Conservation (phyloP, 345 rosid species). For the Hypericum androsaemum region DNA sequence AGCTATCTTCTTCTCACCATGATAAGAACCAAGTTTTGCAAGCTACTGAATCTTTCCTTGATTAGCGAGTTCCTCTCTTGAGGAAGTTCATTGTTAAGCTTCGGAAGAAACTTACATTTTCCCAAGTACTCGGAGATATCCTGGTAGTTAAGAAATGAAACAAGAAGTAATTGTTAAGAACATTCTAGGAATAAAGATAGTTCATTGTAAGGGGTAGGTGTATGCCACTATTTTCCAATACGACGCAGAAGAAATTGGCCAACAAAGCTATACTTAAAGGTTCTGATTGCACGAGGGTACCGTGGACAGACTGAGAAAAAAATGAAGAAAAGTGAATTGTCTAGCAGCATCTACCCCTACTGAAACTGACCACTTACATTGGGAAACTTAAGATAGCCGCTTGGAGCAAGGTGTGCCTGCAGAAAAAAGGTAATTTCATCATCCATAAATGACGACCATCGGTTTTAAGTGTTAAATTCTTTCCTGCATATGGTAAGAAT, state of each 20-base stretch:
- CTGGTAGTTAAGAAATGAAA: slow-evolving; percentile 18
- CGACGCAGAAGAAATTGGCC: too few relatives aligned
- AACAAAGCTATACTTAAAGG: too few relatives aligned
- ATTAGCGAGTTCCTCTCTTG: slow-evolving; percentile 47
- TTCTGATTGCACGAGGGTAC: too few relatives aligned
- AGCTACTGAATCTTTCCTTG: slow-evolving; percentile 57
- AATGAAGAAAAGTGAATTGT: background rate
- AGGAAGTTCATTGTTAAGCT: slow-evolving; percentile 73
- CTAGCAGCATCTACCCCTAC: too few relatives aligned
- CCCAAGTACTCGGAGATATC: slow-evolving; percentile 39
- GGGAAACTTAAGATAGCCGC: slow-evolving; percentile 70
- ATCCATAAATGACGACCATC: background rate
- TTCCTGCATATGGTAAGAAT: background rate
- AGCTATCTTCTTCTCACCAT: slow-evolving; percentile 45
- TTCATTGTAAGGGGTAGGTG: too few relatives aligned
- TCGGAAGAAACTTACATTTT: slow-evolving; percentile 71
- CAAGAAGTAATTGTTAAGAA: background rate
- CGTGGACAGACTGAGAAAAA: slow-evolving; percentile 1
- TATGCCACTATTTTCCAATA: too few relatives aligned
- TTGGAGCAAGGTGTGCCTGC: slow-evolving; percentile 79
- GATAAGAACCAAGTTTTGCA: slow-evolving; percentile 75
- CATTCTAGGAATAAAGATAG: background rate
- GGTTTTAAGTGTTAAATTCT: too few relatives aligned
- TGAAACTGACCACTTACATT: slow-evolving; percentile 33
- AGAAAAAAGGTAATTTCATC: slow-evolving; percentile 5